Base-by-base conservation (phyloP, 2,329 filamentous ascomycete genomes). In the Fusarium musae region DNA sequence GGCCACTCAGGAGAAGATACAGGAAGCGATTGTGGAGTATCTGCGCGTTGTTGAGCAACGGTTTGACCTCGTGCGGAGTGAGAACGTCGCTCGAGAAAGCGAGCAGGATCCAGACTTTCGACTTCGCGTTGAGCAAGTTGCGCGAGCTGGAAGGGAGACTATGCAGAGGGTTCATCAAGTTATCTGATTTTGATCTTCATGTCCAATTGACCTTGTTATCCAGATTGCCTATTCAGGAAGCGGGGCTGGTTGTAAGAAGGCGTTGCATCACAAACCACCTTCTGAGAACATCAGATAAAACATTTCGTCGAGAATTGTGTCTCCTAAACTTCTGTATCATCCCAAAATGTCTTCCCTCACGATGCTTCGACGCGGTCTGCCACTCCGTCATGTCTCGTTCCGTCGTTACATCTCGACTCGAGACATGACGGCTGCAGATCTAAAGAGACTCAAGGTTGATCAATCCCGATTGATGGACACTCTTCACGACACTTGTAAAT, bases 81-180 rank as follows among this genome's bases (percentile, higher is more conserved):
- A 85, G 40, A 83, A 84, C 61, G 80, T 79, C 9, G 80, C 78
- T 0, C 23, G 76, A 28, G 83, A 85, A 73, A 80, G 80, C 26
- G 82, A 83, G 58, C 72, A 69, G 47, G 80, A 85, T 49, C 79
- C 79, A 2, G 80, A 76, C 26, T 83, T 84, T 47, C 74, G 82
- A 9, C 23, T 50, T 2, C 75, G 79, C 8, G 80, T 85, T 21
- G 77, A 79, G 6, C 50, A 61, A 1, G 43, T 34, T 9, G 32
- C 53, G 0, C 53, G 23, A n/a, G 36, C 21, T 6, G 69, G 66
- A 1, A 68, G 43, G 19, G 59, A 62, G 9, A 60, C 39, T 12
- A 66, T 75, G 34, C 39, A 44, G 17, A 61, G 42, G 30, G 68
- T 65, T 26, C 59, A 44, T 1, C 21, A 28, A 21, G 57, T 62